These are phyloP conservation scores for Fistulinella cinereoalba DNA, from an alignment of 1,284 basidiomycete species.

Conservation along the genomic window DNA sequence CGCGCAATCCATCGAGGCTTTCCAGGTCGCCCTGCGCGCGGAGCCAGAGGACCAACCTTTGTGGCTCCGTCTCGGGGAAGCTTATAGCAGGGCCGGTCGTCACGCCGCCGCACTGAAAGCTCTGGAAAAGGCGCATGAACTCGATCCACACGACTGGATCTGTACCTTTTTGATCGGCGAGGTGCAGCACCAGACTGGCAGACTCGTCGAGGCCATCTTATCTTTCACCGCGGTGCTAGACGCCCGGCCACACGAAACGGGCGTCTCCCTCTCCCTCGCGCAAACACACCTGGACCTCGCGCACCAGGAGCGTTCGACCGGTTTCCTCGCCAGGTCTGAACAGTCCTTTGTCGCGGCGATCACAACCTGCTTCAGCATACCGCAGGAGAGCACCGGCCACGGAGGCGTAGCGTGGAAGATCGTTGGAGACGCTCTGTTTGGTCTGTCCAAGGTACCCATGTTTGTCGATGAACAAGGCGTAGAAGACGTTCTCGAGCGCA, in stretches of 20 bases:
- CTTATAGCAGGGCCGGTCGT: conserved; percentile 85
- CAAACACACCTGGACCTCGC: conserved; percentile 77
- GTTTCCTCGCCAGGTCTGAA: conserved; percentile 76
- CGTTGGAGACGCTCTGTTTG: conserved; percentile 74
- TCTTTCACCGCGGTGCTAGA: conserved; percentile 62
- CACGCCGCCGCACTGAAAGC: conserved; percentile 91
- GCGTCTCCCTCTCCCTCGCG: conserved; percentile 72
- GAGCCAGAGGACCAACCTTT: conserved; percentile 74
- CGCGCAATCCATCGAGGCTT: conserved; percentile 76
- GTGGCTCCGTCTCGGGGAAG: conserved; percentile 92
- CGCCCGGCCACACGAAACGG: conserved; percentile 61
- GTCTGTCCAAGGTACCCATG: conserved; percentile 50
- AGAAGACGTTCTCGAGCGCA: conserved; percentile 35
- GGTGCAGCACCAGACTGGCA: conserved; percentile 79
- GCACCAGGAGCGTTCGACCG: conserved; percentile 58
- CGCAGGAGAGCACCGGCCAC: conserved; percentile 59
- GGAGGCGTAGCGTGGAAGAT: conserved; percentile 84
- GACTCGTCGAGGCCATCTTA: conserved; percentile 71
- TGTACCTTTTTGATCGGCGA: conserved; percentile 84
- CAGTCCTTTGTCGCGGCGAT: conserved; percentile 66
- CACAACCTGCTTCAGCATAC: conserved; percentile 50
- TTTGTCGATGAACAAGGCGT: conserved; percentile 45
- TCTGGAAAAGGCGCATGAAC: conserved; percentile 68
- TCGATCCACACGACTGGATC: conserved; percentile 79
- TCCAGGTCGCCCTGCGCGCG: conserved; percentile 86